Percentiles rank a stretch among this genome's conserved stretches.
Conservation (phyloP, 176 grass and related monocot species). For the Miscanthus lutarioriparius region DNA sequence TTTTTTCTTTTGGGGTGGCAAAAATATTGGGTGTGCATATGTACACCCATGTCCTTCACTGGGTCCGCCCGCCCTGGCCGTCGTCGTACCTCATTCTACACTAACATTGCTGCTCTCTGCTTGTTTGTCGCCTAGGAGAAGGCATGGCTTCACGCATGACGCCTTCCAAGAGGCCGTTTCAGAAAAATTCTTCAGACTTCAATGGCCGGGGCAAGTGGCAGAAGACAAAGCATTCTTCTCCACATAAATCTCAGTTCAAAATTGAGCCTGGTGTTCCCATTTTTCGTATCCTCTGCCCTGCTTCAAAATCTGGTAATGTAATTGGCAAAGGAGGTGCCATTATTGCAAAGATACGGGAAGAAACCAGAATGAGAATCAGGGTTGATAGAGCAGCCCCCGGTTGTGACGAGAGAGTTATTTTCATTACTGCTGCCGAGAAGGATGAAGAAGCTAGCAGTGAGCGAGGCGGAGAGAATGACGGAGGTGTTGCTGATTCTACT, state of each 20-base stretch:
- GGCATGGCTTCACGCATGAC: conserved; percentile 58
- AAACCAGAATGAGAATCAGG: conserved; percentile 71
- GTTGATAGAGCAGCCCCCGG: conserved; percentile 62
- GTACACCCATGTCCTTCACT: background rate
- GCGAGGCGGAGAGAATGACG: conserved; percentile 31
- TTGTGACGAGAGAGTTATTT: conserved; percentile 76
- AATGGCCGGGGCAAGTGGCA: conserved; percentile 62
- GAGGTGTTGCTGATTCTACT: conserved; percentile 25
- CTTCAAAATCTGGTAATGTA: conserved; percentile 72
- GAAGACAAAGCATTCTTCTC: conserved; percentile 51
- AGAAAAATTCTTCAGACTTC: conserved; percentile 52
- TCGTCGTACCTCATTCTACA: background rate
- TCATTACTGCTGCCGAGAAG: conserved; percentile 53
- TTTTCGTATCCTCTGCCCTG: conserved; percentile 78
- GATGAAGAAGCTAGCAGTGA: conserved; percentile 41
- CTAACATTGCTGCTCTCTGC: background rate
- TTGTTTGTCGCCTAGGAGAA: conserved; percentile 10
- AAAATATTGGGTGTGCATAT: background rate
- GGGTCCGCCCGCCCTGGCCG: background rate
- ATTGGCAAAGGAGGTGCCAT: conserved; percentile 80
- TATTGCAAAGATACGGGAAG: conserved; percentile 73
- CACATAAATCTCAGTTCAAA: conserved; percentile 45
- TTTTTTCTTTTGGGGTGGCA: background rate
- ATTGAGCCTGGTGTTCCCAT: conserved; percentile 44
- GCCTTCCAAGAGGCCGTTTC: conserved; percentile 76